These are phyloP conservation scores for Teratosphaeria zuluensis DNA, from an alignment of 2,329 filamentous ascomycete genomes.

Conservation along the genomic window DNA sequence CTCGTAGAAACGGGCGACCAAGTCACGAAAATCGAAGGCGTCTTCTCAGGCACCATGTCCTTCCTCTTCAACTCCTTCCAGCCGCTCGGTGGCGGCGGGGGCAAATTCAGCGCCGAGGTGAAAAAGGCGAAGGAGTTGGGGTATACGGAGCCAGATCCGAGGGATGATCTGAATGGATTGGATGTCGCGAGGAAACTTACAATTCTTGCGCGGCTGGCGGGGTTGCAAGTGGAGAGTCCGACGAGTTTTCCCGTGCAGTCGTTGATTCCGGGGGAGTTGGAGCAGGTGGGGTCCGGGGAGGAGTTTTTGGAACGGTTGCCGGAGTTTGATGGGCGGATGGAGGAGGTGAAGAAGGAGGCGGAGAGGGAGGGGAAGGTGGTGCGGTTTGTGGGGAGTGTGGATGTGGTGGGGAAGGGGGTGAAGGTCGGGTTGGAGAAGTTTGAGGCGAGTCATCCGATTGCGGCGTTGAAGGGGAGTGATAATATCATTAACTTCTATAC, in stretches of 20 bases:
- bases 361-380: slow-evolving; percentile 84
- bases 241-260: slow-evolving; percentile 90
- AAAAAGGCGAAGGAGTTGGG: slow-evolving; percentile 85
- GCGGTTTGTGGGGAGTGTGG: slow-evolving; percentile 86
- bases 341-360: slow-evolving; percentile 73
- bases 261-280: slow-evolving; percentile 79
- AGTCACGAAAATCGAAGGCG: slow-evolving; percentile 86
- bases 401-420: slow-evolving; percentile 68
- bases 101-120: slow-evolving; percentile 85
- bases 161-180: slow-evolving; percentile 77
- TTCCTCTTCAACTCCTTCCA: slow-evolving; percentile 98
- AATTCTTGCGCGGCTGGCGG: slow-evolving; percentile 79
- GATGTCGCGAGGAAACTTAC: slow-evolving; percentile 94
- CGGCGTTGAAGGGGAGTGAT: slow-evolving; percentile 89
- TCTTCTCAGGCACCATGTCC: slow-evolving; percentile 95
- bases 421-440: slow-evolving; percentile 84
- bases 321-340: slow-evolving; percentile 82
- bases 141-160: slow-evolving; percentile 81
- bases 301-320: slow-evolving; percentile 77
- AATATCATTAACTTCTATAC: slow-evolving; percentile 99
- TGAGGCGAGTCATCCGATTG: slow-evolving; percentile 81
- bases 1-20: slow-evolving; percentile 89
- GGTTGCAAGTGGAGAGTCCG: slow-evolving; percentile 70
- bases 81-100: slow-evolving; percentile 63
- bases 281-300: slow-evolving; percentile 63